phyloP scores from a whole-genome alignment of 1,284 basidiomycete genomes.

The Ganoderma lucidum region DNA sequence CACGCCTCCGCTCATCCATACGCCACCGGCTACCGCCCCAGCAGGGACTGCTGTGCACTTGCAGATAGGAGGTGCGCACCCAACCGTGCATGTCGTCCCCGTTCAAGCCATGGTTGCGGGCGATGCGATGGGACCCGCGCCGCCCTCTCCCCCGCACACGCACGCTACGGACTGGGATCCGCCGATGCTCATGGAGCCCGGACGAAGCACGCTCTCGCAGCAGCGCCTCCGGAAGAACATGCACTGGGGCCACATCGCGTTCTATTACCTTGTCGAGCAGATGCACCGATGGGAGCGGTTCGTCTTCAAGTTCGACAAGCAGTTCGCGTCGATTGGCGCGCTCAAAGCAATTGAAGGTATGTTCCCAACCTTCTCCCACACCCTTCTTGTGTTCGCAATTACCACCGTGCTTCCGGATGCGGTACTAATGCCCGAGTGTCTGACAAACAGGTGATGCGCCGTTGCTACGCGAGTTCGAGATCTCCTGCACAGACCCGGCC shows the following conservation, averaged over 20 bases:
- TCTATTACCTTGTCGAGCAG: conserved; percentile 78
- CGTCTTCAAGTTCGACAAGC: conserved; percentile 77
- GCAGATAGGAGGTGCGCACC: conserved; percentile 32
- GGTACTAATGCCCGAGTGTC: background rate
- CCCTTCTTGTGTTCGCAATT: background rate
- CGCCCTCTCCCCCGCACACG: conserved; percentile 22
- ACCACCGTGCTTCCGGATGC: conserved; percentile 5
- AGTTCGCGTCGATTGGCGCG: conserved; percentile 73
- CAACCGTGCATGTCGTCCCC: conserved; percentile 32
- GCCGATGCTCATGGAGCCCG: conserved; percentile 24
- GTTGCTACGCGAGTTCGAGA: conserved; percentile 75
- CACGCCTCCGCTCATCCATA: conserved; percentile 26
- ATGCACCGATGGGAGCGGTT: conserved; percentile 84
- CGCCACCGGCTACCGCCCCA: conserved; percentile 18
- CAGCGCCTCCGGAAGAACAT: conserved; percentile 50
- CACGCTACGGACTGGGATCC: conserved; percentile 31
- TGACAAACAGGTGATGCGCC: conserved; percentile 66
- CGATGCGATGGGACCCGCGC: conserved; percentile 21
- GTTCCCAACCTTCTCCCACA: conserved; percentile 36
- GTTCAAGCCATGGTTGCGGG: conserved; percentile 27
- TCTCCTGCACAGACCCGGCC: conserved; percentile 71
- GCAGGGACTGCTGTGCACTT: conserved; percentile 30
- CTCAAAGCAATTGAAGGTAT: conserved; percentile 72
- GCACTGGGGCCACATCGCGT: conserved; percentile 80
- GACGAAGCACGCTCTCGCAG: conserved; percentile 26